Percentiles rank a stretch among this genome's conserved stretches.
phyloP scores from a whole-genome alignment of 108 stramenopile species.

The Cylindrotheca closterium region DNA sequence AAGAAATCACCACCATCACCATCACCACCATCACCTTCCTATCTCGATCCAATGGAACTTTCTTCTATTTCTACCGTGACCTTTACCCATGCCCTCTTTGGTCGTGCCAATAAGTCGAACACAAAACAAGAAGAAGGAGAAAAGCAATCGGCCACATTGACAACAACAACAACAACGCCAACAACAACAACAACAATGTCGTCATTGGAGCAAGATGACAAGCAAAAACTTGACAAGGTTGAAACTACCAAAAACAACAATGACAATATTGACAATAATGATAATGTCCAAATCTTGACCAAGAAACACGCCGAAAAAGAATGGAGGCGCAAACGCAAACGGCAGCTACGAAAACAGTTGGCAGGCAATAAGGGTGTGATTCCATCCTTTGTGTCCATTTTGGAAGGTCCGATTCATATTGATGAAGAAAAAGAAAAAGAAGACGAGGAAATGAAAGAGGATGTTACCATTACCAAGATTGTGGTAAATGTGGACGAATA shows the following conservation, averaged over 20 bases:
- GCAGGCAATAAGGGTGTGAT: slow-evolving; percentile 3
- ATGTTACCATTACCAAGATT: slow-evolving; percentile 15
- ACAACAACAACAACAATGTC: too few relatives aligned
- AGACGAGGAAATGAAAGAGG: slow-evolving; percentile 7
- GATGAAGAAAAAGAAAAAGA: not conserved
- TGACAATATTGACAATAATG: slow-evolving; percentile 8
- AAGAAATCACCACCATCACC: too few relatives aligned
- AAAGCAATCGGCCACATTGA: too few relatives aligned
- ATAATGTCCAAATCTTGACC: slow-evolving; percentile 1
- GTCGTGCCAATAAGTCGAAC: too few relatives aligned
- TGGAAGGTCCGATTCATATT: slow-evolving; percentile 7
- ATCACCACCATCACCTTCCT: too few relatives aligned
- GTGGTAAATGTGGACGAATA: slow-evolving; percentile 51
- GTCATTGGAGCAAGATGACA: too few relatives aligned
- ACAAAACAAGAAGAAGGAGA: too few relatives aligned
- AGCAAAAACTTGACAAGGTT: not conserved
- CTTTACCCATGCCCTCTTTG: too few relatives aligned
- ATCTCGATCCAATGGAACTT: too few relatives aligned
- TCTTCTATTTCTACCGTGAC: too few relatives aligned
- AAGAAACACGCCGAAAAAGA: slow-evolving; percentile 7
- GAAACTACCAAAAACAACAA: slow-evolving; percentile 2
- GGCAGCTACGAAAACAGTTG: slow-evolving; percentile 21
- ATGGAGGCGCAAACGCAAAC: slow-evolving; percentile 28
- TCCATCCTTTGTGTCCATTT: slow-evolving; percentile 38
- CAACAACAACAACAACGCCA: too few relatives aligned